Evolutionary conservation across 2,329 filamentous ascomycete species (phyloP).

Genomic region (Microthyrium microscopicum): DNA sequence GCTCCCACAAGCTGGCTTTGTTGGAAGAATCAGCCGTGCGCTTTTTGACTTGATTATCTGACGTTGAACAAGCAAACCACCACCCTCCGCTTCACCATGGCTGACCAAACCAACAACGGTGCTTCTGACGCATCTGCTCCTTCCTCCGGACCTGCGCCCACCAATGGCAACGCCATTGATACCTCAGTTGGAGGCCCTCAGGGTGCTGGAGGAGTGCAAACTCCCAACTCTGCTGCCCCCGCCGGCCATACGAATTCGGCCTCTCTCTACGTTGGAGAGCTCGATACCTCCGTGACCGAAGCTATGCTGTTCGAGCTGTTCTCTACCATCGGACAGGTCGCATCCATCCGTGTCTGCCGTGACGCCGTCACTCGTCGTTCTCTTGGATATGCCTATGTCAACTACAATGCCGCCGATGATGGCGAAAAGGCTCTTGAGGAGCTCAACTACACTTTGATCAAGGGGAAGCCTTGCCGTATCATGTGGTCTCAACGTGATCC

Average conservation of each 20-base stretch:
- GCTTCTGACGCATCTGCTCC: too few species aligned
- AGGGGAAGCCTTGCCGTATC: conserved; percentile 96
- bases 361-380: conserved; percentile 97
- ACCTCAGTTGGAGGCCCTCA: too few species aligned
- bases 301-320: conserved; percentile 99
- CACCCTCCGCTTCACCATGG: too few species aligned
- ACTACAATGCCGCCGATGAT: conserved; percentile 95
- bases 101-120: too few species aligned
- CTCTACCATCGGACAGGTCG: conserved; percentile 96
- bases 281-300: conserved; percentile 94
- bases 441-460: conserved; percentile 98
- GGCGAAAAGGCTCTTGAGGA: conserved; percentile 98
- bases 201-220: conserved; percentile 50
- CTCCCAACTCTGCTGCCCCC: conserved; percentile 53
- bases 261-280: conserved; percentile 96
- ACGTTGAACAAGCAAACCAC: too few species aligned
- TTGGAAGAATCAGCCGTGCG: too few species aligned
- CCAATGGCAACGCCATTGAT: too few species aligned
- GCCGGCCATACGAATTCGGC: conserved; percentile 82
- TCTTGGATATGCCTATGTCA: conserved; percentile 97
- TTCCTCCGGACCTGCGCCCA: too few species aligned
- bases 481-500: conserved; percentile 99
- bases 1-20: too few species aligned
- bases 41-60: too few species aligned
- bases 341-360: conserved; percentile 98